Conservation (phyloP, 805 yeast species). For the Ogataea henricii region DNA sequence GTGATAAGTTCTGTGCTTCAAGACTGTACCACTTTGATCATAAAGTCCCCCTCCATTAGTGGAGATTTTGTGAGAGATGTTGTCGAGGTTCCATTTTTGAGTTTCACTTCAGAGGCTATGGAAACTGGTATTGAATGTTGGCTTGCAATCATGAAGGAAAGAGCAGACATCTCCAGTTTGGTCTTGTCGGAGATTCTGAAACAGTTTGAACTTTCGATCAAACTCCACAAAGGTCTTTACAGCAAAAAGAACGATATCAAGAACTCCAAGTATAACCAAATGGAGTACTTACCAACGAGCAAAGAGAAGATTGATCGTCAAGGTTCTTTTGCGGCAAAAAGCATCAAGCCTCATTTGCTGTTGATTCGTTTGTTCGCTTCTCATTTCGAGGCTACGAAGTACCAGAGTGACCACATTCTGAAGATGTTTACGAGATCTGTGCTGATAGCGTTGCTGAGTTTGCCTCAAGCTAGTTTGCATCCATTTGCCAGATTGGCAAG, state of each 20-base stretch:
- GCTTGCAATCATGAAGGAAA: slow-evolving; percentile 74
- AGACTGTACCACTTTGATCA: slow-evolving; percentile 39
- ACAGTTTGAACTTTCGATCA: slow-evolving; percentile 69
- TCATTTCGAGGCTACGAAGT: slow-evolving; percentile 75
- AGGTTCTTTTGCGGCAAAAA: slow-evolving; percentile 49
- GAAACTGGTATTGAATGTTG: slow-evolving; percentile 73
- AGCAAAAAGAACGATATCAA: slow-evolving; percentile 53
- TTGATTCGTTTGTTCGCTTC: slow-evolving; percentile 71
- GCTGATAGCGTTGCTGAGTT: slow-evolving; percentile 53
- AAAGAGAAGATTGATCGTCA: slow-evolving; percentile 54
- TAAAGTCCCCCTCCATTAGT: slow-evolving; percentile 40
- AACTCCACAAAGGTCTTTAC: slow-evolving; percentile 63
- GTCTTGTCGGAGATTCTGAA: slow-evolving; percentile 68
- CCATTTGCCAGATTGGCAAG: slow-evolving; percentile 78
- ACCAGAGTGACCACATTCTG: slow-evolving; percentile 68
- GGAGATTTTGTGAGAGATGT: slow-evolving; percentile 53
- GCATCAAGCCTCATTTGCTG: slow-evolving; percentile 64
- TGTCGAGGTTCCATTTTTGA: slow-evolving; percentile 69
- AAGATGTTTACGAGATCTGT: slow-evolving; percentile 66
- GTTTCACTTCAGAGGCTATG: slow-evolving; percentile 61
- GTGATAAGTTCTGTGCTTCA: slow-evolving; percentile 48
- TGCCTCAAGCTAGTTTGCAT: slow-evolving; percentile 69
- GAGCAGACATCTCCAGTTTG: slow-evolving; percentile 56
- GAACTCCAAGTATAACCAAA: slow-evolving; percentile 63
- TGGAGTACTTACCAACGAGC: slow-evolving; percentile 91